These are phyloP conservation scores for Logfia minima DNA, from an alignment of 129 eudicot genomes.

Conservation along the genomic window DNA sequence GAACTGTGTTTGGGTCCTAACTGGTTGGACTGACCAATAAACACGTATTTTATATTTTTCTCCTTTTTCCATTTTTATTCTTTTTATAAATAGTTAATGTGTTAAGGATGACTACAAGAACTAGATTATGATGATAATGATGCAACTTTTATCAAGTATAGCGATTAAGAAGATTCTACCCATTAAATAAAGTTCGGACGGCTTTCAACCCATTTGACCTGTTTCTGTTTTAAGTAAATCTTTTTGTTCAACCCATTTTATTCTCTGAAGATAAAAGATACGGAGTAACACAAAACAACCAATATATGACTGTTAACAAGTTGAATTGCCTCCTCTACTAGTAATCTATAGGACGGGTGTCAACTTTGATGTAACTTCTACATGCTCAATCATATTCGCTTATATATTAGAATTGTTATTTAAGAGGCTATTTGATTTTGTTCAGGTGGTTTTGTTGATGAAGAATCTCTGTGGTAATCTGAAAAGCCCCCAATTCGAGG, in stretches of 20 bases:
- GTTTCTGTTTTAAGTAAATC: not conserved
- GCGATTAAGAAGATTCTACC: not conserved
- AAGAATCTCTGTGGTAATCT: constrained; percentile 85
- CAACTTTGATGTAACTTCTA: not conserved
- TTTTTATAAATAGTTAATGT: not conserved
- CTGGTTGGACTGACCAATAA: not conserved
- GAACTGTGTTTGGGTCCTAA: not conserved
- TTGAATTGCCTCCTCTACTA: not conserved
- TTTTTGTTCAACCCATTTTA: not conserved
- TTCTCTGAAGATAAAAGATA: not conserved
- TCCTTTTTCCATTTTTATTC: not conserved
- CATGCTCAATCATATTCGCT: not conserved
- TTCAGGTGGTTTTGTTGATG: constrained; percentile 89
- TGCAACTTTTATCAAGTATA: not conserved
- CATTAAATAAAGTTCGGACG: not conserved
- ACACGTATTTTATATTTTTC: not conserved
- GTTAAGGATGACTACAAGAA: not conserved
- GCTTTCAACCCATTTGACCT: not conserved
- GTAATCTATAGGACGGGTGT: not conserved
- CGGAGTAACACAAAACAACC: no score
- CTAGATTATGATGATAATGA: not conserved
- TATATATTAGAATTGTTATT: not conserved
- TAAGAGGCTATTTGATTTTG: not conserved
- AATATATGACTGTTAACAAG: not conserved
- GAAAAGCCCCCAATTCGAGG: constrained; percentile 87